Base-by-base conservation (phyloP, 75 land plant species). In the Pseudotsuga menziesii region DNA sequence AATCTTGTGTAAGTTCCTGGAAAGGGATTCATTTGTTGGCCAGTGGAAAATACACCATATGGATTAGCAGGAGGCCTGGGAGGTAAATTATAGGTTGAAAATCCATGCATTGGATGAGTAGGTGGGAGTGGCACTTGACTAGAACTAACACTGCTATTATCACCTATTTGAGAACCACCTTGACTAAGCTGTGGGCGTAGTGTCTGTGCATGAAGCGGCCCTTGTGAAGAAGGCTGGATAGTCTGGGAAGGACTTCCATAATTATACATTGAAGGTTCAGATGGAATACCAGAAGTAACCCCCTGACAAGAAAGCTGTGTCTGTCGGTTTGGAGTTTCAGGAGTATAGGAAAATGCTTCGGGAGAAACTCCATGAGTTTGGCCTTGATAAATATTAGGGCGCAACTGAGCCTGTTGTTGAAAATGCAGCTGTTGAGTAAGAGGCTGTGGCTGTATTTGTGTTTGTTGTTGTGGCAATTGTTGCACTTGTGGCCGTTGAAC, bases 351-450 rank as follows among this genome's bases (percentile, higher is more conserved):
- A 52, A 82, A 80, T 55, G 74, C 19, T 66, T 78, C 83, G 57
- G 81, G 85, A 58, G 79, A 63, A 22, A 61, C 71, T 72, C 86
- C 88, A 13, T 84, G 25, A 19, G 88, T 79, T 60, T 81, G 82
- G 26, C 57, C 73, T 63, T 80, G 22, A 32, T 80, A 58, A 3
- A 83, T 56, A 48, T 82, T 82, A 36, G 88, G 78, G 56, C 84
- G 79, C 52, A 87, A 56, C 56, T 80, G 88, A 29, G 83, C 64
- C 61, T 86, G 93, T 58, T 81, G 86, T 3, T 82, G 66, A 85
- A 82, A 81, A 55, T 91, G 93, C 48, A 77, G 88, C 74, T 81
- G 91, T 60, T 79, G 84, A 23, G 85, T 76, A 23, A 61, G 75
- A 58, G 77, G 84, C 14, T 77, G 67, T 27, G 72, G 87, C 78